Evolutionary conservation across 768 basidiomycete species (phyloP).

Genomic region (Paxillus involutus): DNA sequence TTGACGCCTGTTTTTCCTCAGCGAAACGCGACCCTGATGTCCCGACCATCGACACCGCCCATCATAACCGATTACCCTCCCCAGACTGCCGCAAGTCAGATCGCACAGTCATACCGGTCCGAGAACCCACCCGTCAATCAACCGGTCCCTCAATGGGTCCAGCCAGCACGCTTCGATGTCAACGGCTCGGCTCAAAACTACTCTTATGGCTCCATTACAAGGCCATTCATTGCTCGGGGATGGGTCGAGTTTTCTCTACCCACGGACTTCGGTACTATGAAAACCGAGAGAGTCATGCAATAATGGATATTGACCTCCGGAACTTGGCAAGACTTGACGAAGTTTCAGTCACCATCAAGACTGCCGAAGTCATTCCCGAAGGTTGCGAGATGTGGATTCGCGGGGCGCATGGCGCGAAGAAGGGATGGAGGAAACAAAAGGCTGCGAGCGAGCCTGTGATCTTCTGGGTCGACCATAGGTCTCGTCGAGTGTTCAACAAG

Average conservation of each 20-base stretch:
- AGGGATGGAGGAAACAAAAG: slow-evolving; percentile 30
- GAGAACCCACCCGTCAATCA: slow-evolving; percentile 21
- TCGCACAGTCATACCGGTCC: slow-evolving; percentile 23
- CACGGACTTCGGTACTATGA: slow-evolving; percentile 71
- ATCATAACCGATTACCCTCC: slow-evolving; percentile 23
- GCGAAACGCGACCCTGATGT: too few species aligned
- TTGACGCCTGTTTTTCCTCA: too few species aligned
- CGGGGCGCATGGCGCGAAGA: too few species aligned
- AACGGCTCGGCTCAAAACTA: slow-evolving; percentile 32
- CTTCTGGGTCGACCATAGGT: too few species aligned
- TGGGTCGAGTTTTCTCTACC: slow-evolving; percentile 81
- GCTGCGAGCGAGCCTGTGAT: too few species aligned
- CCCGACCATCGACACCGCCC: slow-evolving; percentile 31
- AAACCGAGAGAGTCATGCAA: slow-evolving; percentile 58
- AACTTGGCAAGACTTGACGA: slow-evolving; percentile 46
- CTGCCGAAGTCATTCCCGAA: too few species aligned
- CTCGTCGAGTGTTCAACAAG: slow-evolving; percentile 49
- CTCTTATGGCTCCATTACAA: slow-evolving; percentile 26
- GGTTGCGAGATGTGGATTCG: too few species aligned
- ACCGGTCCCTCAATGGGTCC: slow-evolving; percentile 29
- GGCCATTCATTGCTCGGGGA: slow-evolving; percentile 42
- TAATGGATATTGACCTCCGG: slow-evolving; percentile 71
- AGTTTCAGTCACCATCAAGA: too few species aligned
- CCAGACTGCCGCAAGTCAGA: slow-evolving; percentile 19
- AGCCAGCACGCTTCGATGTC: slow-evolving; percentile 20